phyloP scores from a whole-genome alignment of 116 monocot species.

The Trichopus zeylanicus region DNA sequence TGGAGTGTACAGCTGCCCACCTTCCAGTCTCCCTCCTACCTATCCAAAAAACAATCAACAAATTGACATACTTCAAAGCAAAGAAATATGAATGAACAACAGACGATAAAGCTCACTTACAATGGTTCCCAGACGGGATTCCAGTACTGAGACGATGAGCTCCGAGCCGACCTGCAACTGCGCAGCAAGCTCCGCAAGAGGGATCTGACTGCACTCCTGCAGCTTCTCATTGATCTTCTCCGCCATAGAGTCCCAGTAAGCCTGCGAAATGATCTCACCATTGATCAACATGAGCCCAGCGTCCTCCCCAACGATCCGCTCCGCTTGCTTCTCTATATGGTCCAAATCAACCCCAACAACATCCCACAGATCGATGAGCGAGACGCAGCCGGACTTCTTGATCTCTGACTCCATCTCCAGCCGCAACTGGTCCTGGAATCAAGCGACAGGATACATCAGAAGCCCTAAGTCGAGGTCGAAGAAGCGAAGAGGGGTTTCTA shows the following conservation, averaged over 20 bases:
- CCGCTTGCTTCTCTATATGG: constrained; percentile 71
- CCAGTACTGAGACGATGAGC: constrained; percentile 56
- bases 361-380: constrained; percentile 81
- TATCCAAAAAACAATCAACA: constrained; percentile 10
- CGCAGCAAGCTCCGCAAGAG: constrained; percentile 84
- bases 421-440: constrained; percentile 65
- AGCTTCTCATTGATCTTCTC: constrained; percentile 95
- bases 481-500: not conserved
- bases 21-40: constrained; percentile 94
- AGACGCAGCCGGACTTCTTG: constrained; percentile 57
- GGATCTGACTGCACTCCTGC: constrained; percentile 94
- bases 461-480: not conserved
- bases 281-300: constrained; percentile 63
- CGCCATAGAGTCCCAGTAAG: constrained; percentile 75
- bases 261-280: constrained; percentile 86
- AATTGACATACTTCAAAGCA: not conserved
- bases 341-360: constrained; percentile 89
- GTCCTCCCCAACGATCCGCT: constrained; percentile 42
- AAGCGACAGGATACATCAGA: not conserved
- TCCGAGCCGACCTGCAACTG: constrained; percentile 87
- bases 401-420: constrained; percentile 86
- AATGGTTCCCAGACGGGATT: constrained; percentile 63
- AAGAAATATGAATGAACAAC: not conserved
- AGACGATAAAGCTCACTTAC: constrained; percentile 20
- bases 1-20: constrained; percentile 94